Conservation (phyloP, 2,329 filamentous ascomycete species). For the Ramularia collo-cygni region DNA sequence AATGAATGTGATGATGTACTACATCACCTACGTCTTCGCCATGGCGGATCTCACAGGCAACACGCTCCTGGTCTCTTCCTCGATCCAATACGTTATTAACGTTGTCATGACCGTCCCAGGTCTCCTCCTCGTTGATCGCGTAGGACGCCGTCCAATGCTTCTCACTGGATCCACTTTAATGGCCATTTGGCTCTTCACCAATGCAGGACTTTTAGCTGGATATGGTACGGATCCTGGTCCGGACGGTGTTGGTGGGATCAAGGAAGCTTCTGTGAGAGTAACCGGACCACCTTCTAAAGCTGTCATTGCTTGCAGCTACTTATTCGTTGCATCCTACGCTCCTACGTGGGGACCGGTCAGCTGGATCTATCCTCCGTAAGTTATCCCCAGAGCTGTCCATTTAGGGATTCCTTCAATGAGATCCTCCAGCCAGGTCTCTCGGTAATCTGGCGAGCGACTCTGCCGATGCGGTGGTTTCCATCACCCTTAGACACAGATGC, state of each 20-base stretch:
- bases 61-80: conserved; percentile 57
- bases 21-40: conserved; percentile 54
- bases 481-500: no score
- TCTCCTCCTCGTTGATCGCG: conserved; percentile 65
- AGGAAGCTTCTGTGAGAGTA: conserved; percentile 36
- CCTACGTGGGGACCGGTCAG: conserved; percentile 42
- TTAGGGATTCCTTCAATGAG: no score
- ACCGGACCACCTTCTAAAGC: conserved; percentile 34
- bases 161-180: conserved; percentile 61
- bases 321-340: conserved; percentile 64
- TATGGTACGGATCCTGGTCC: conserved; percentile 43
- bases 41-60: conserved; percentile 58
- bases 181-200: conserved; percentile 55
- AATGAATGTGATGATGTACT: conserved; percentile 53
- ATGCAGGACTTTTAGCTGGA: conserved; percentile 55
- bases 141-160: conserved; percentile 64
- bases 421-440: no score
- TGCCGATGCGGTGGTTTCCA: no score
- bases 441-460: no score
- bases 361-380: conserved; percentile 62
- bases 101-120: conserved; percentile 72
- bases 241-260: conserved; percentile 32
- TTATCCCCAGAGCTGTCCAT: no score
- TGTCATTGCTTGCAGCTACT: conserved; percentile 59
- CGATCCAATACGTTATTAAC: conserved; percentile 71